Evolutionary conservation across 208 protist species (phyloP), one percentile per base, ranked within the genome.

Genomic region (Zelonia costaricensis): DNA sequence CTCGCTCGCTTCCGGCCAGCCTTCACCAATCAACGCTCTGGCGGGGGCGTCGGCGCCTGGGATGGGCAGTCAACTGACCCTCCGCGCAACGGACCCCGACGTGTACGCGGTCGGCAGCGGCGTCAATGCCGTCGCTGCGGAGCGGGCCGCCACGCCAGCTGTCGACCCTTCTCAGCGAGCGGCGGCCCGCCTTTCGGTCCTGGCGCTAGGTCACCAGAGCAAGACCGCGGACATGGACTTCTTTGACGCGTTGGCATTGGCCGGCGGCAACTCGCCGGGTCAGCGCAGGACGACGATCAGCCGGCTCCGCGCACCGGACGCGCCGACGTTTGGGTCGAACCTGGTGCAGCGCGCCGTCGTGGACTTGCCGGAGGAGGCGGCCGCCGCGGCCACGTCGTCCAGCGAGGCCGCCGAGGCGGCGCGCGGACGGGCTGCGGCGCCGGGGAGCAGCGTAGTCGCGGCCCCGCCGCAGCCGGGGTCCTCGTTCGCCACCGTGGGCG

Each of bases 251-350:
- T 62, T 57, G 20, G 51, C 58, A 4, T n/a, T 38, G 27, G 30
- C 30, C 6, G 47, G 25, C 25, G 39, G 31, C 4, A 28, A 30
- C 23, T 20, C 45, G 23, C 18, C 45, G 8, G 58, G 44, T 5
- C 44, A 22, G 22, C 46, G 47, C 12, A 67, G 74, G 39, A 45
- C 49, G 10, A 68, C 65, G 2, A 51, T 80, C 42, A 81, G 72
- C 57, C 74, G 72, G n/a, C 70, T 93, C 18, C 86, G 86, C 22
- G 58, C 82, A 0, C 86, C 82, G 5, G 69, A 82, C 36, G 43
- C 68, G n/a, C 70, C 67, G 9, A 60, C 55, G 0, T 86, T 88
- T 46, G 80, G 80, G 53, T 52, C 61, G 4, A 75, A 68, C 27
- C 69, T 93, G 15, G 82, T 93, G 2, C 35, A 62, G 54, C 35